These are phyloP conservation scores for Geosmithia putterillii DNA, from an alignment of 2,329 filamentous ascomycete genomes.

Conservation along the genomic window DNA sequence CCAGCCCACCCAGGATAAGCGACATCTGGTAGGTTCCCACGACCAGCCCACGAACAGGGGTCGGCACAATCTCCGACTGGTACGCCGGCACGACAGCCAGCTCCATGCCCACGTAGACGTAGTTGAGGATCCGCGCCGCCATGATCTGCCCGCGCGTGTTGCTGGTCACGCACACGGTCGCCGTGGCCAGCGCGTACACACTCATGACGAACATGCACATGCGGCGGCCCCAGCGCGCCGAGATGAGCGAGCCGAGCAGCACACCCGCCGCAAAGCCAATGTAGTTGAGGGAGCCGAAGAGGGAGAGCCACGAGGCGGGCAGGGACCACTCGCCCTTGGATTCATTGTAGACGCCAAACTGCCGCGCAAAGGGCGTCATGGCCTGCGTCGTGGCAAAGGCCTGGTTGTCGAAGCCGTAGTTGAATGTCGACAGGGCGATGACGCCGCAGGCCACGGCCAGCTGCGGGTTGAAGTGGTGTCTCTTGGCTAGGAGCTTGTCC, in stretches of 20 bases:
- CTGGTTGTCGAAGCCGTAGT: conserved; percentile 21
- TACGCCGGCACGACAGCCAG: conserved; percentile 20
- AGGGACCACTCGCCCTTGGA: conserved; percentile 1
- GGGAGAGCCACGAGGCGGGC: conserved; percentile 1
- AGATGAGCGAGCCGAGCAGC: conserved; percentile 16
- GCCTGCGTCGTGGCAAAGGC: conserved; percentile 18
- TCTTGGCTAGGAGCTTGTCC: background rate
- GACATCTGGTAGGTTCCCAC: conserved; percentile 16
- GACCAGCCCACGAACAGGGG: conserved; percentile 14
- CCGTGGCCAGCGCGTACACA: conserved; percentile 16
- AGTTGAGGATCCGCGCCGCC: conserved; percentile 17
- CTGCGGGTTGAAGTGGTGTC: background rate
- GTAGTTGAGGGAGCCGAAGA: conserved; percentile 3
- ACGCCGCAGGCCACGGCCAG: conserved; percentile 2
- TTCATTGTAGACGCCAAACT: conserved; percentile 13
- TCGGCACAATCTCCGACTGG: conserved; percentile 18
- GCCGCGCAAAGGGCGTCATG: conserved; percentile 15
- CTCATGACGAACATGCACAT: conserved; percentile 22
- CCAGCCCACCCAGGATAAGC: conserved; percentile 6
- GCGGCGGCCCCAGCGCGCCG: conserved; percentile 17
- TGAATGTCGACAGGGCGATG: conserved; percentile 15
- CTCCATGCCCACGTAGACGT: conserved; percentile 24
- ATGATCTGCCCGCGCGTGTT: conserved; percentile 15
- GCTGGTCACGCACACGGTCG: conserved; percentile 18
- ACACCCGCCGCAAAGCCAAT: conserved; percentile 7